phyloP scores from a whole-genome alignment of 192 early-diverging fungal species.

The Coemansia aciculifera region DNA sequence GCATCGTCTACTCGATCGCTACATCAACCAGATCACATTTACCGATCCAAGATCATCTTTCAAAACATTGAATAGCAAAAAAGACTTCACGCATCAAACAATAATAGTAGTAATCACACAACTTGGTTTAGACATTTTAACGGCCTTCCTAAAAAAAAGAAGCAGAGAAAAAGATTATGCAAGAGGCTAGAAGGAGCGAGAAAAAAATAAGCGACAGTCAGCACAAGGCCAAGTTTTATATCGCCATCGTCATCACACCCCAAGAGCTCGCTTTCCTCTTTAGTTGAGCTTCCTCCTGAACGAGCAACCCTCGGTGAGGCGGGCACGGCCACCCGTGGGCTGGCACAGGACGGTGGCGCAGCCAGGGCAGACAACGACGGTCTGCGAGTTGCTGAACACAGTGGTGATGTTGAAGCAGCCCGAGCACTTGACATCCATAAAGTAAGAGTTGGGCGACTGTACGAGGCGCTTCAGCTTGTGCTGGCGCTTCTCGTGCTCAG shows the following conservation, averaged over 20 bases:
- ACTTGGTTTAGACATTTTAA: conserved; percentile 7
- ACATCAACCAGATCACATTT: neutral
- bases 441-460: conserved; percentile 96
- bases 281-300: conserved; percentile 82
- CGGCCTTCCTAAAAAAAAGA: neutral
- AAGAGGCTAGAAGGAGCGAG: conserved; percentile 2
- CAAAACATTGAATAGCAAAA: neutral
- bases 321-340: conserved; percentile 98
- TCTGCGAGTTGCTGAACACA: conserved; percentile 99
- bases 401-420: conserved; percentile 98
- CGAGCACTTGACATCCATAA: conserved; percentile 98
- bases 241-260: neutral
- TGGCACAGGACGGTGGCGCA: conserved; percentile 98
- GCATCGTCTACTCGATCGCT: neutral
- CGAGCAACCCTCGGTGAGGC: conserved; percentile 91
- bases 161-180: neutral
- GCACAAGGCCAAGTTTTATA: neutral
- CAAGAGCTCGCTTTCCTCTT: conserved; percentile 12
- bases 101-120: neutral
- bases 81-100: neutral
- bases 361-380: conserved; percentile 93
- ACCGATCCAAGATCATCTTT: neutral
- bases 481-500: conserved; percentile 69
- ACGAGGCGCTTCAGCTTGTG: conserved; percentile 98
- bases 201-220: neutral